These are phyloP conservation scores for Handroanthus guayacan DNA, from an alignment of 257 asterid genomes.

Conservation along the genomic window DNA sequence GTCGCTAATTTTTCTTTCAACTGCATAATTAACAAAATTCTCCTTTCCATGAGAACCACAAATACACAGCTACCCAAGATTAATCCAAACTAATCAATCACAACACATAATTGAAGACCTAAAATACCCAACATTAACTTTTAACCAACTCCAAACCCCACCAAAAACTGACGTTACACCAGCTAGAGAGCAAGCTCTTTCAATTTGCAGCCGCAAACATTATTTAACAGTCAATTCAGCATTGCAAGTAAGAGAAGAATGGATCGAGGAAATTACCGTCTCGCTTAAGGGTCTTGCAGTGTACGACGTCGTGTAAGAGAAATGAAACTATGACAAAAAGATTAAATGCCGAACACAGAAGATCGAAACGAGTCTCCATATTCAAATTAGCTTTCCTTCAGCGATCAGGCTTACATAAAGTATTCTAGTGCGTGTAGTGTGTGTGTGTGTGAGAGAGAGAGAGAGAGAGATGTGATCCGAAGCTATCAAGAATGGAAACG, in stretches of 20 bases:
- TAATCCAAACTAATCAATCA: not conserved
- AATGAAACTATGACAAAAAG: constrained; percentile 24
- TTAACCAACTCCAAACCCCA: not conserved
- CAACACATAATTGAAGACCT: not conserved
- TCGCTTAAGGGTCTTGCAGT: constrained; percentile 65
- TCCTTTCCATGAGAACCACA: not conserved
- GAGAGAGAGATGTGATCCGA: constrained; percentile 27
- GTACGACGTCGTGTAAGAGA: constrained; percentile 42
- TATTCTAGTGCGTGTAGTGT: not conserved
- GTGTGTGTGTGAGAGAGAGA: not conserved
- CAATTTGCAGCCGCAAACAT: not conserved
- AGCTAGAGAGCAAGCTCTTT: not conserved
- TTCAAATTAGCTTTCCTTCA: constrained; percentile 5
- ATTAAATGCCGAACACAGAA: not conserved
- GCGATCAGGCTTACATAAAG: not conserved
- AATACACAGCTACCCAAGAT: not conserved
- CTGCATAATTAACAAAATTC: not conserved
- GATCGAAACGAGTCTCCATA: constrained; percentile 28
- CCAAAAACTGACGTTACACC: not conserved
- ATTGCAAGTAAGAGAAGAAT: not conserved
- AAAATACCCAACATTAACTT: not conserved
- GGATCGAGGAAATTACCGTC: constrained; percentile 47
- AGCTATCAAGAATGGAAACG: not conserved
- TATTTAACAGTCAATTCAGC: not conserved
- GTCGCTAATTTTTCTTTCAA: not conserved